Conservation (phyloP, 306 rosid species). For the Trifolium dubium region DNA sequence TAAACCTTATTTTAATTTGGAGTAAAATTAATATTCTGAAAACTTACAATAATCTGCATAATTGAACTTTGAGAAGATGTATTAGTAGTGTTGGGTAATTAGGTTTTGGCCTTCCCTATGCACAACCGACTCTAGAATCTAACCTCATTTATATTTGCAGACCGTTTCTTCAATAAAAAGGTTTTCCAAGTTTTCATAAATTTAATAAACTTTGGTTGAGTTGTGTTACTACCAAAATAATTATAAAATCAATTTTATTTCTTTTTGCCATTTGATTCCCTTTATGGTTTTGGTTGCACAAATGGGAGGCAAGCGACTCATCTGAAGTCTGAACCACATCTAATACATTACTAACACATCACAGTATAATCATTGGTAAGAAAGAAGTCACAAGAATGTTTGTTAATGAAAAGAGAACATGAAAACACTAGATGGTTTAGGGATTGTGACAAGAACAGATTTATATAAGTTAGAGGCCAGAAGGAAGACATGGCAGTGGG, state of each 20-base stretch:
- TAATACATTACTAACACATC: background rate
- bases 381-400: background rate
- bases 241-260: background rate
- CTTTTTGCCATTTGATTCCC: background rate
- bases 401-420: background rate
- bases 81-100: background rate
- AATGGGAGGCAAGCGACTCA: background rate
- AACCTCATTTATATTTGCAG: background rate
- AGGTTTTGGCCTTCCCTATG: background rate
- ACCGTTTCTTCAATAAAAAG: background rate
- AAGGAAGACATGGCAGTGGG: background rate
- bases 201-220: background rate
- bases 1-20: background rate
- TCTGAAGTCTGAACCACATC: background rate
- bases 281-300: background rate
- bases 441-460: background rate
- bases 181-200: background rate
- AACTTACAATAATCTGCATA: background rate
- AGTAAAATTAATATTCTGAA: background rate
- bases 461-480: background rate
- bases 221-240: background rate
- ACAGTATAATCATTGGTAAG: background rate
- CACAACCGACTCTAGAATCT: background rate
- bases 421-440: background rate
- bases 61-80: background rate